Base-by-base conservation (phyloP, 768 basidiomycete genomes). In the Trametes coccinea region DNA sequence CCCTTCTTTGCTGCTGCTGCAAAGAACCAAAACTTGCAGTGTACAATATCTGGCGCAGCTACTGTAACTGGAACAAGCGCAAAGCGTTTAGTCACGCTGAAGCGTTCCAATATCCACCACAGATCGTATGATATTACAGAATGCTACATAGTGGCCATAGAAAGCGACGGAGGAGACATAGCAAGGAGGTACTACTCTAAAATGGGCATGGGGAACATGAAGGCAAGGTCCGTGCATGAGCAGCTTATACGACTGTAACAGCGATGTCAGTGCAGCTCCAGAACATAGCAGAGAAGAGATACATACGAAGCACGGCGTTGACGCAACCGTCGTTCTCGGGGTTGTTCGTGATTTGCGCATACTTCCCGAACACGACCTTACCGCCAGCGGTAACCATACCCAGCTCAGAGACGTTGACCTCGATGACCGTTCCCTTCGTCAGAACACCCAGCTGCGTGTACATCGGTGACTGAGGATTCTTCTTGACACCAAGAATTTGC, bases 381-480 rank as follows among this genome's bases (percentile, higher is more conserved):
- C 96, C 96, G 53, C 96, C 95, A 2, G 96, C 89, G 11, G 96
- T 98, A 40, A 98, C 96, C 84, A 98, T 89, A 56, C 96, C 96
- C 64, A 98, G 79, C 74, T 98, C 96, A 44, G 95, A 96, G n/a
- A 97, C 94, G 69, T 99, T 98, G 68, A 98, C 96, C 73, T 99
- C 97, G 58, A 99, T 89, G 66, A 99, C 88, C 0, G 97, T 99
- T 51, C 97, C 97, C 75, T 98, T 98, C 4, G 97, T 98, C 78
- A 99, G 84, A 40, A 99, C 97, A 53, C 96, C 96, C 43, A 95
- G 85, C 70, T 94, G 92, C 0, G 94, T 95, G 71, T 95, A 95
- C 91, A 95, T 95, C 0, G 97, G 96, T 17, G 95, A 97, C 73
- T 98, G 97, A 29, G 97, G 97, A 71, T 99, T 99, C 81, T 98